A percentile compares a stretch with the other conserved stretches of the same genome.
Conservation (phyloP, 495 filamentous ascomycete species). For the Achaetomiella virescens region DNA sequence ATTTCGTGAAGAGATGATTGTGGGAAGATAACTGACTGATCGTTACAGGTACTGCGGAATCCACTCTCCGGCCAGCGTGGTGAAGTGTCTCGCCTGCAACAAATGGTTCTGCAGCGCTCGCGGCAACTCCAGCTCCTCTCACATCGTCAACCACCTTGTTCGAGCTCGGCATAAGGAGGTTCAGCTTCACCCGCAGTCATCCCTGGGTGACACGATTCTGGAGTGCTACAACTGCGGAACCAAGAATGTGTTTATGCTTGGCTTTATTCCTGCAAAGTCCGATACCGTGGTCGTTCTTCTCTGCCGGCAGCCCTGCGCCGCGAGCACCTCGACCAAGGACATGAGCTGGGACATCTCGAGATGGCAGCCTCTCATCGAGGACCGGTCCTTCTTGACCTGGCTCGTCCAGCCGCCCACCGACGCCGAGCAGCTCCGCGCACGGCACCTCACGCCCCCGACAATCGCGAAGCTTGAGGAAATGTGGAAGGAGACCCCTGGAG, state of each 20-base stretch:
- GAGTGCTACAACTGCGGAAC: slow-evolving; percentile 99
- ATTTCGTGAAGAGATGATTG: neutral
- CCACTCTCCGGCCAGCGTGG: slow-evolving; percentile 88
- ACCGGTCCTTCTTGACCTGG: slow-evolving; percentile 92
- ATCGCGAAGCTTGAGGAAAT: slow-evolving; percentile 97
- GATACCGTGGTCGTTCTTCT: slow-evolving; percentile 96
- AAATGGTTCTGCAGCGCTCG: slow-evolving; percentile 99
- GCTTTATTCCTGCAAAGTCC: slow-evolving; percentile 98
- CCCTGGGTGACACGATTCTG: slow-evolving; percentile 93
- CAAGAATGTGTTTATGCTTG: slow-evolving; percentile 98
- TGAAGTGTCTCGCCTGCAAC: slow-evolving; percentile 89
- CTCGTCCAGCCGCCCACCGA: slow-evolving; percentile 86
- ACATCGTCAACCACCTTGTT: slow-evolving; percentile 97
- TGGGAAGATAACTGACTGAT: slow-evolving; percentile 8
- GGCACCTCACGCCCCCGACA: slow-evolving; percentile 90
- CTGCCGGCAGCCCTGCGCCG: slow-evolving; percentile 92
- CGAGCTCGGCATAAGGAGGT: slow-evolving; percentile 98
- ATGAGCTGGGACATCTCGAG: slow-evolving; percentile 99
- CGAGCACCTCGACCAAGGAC: slow-evolving; percentile 94
- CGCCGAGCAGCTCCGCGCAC: slow-evolving; percentile 89
- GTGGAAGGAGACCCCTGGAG: slow-evolving; percentile 93
- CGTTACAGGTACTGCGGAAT: slow-evolving; percentile 85
- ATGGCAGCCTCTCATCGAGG: slow-evolving; percentile 96
- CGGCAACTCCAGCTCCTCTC: slow-evolving; percentile 92
- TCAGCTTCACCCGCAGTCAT: slow-evolving; percentile 87